Base-by-base conservation (phyloP, 2,329 filamentous ascomycete genomes). In the Pseudofabraea citricarpa region DNA sequence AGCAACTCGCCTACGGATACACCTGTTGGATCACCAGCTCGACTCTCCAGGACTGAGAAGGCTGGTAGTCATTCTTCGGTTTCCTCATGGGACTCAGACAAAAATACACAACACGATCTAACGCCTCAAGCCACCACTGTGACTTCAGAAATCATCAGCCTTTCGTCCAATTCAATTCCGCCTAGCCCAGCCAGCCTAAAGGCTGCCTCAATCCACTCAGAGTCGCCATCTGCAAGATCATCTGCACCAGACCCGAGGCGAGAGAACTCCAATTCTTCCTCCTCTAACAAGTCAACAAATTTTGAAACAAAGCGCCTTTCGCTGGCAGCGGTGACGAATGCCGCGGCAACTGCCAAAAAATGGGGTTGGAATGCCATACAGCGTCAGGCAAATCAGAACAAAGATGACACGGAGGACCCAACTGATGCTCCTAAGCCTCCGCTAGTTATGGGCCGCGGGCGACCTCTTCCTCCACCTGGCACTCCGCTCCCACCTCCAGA, bases 401-500 rank as follows among this genome's bases (percentile, higher is more conserved):
- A 38, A 10, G 53, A 55, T 16, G 42, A 36, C 13, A 31, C 44
- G 5, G 20, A 45, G n/a, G 56, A 57, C 16, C 21, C 45, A 12
- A 15, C 35, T 19, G 53, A 54, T 62, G 79, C 65, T 52, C 76
- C 46, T 66, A 62, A 51, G 32, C 78, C 87, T 54, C 89, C 89
- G 2, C 49, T 55, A 9, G 51, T 61, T 3, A 89, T 94, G 70
- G 90, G 90, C 1, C 77, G 89, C 29, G 89, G 89, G 0, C 83
- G 85, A 54, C 89, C 89, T 1, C 69, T 95, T 15, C 89, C 88
- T 36, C 88, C 89, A 7, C 87, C 85, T 2, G 90, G 89, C 2
- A 82, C 77, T 35, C 89, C 90, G 3, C 72, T 95, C 1, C 89
- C 90, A 2, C 78, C 72, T 32, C 84, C 83, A 1, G 78, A 81